Evolutionary conservation across 768 basidiomycete genomes (phyloP).

Genomic region (Kwoniella newhampshirensis): DNA sequence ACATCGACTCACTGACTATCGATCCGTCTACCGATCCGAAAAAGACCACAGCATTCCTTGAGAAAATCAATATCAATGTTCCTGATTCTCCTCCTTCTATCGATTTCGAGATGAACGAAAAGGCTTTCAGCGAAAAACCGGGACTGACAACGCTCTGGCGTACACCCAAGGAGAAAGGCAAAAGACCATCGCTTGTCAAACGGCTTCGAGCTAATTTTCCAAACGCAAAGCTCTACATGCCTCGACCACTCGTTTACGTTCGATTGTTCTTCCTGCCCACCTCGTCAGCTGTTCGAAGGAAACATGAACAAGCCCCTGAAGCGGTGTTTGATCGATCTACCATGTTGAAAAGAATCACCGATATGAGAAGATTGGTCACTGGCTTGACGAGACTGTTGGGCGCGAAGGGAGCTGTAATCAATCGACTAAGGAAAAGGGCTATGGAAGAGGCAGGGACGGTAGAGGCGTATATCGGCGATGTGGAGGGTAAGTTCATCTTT

Average conservation of each 20-base stretch:
- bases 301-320: constrained; percentile 24
- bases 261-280: constrained; percentile 47
- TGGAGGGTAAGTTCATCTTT: constrained; percentile 66
- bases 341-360: constrained; percentile 74
- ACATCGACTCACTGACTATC: constrained; percentile 69
- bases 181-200: not conserved
- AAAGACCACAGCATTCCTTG: constrained; percentile 19
- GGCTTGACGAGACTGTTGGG: constrained; percentile 72
- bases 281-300: constrained; percentile 28
- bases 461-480: constrained; percentile 83
- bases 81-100: not conserved
- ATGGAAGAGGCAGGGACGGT: constrained; percentile 62
- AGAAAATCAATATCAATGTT: constrained; percentile 6
- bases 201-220: not conserved
- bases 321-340: constrained; percentile 51
- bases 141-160: not conserved
- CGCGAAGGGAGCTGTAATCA: constrained; percentile 77
- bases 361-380: constrained; percentile 73
- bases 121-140: constrained; percentile 4
- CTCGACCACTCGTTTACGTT: constrained; percentile 29
- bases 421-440: constrained; percentile 74
- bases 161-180: not conserved
- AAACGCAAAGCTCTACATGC: constrained; percentile 1
- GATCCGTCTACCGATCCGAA: constrained; percentile 52
- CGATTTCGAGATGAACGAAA: constrained; percentile 32